A percentile compares a stretch with the other conserved stretches of the same genome.
Conservation (phyloP, 2,329 filamentous ascomycete genomes). For the Myriangium duriaei region DNA sequence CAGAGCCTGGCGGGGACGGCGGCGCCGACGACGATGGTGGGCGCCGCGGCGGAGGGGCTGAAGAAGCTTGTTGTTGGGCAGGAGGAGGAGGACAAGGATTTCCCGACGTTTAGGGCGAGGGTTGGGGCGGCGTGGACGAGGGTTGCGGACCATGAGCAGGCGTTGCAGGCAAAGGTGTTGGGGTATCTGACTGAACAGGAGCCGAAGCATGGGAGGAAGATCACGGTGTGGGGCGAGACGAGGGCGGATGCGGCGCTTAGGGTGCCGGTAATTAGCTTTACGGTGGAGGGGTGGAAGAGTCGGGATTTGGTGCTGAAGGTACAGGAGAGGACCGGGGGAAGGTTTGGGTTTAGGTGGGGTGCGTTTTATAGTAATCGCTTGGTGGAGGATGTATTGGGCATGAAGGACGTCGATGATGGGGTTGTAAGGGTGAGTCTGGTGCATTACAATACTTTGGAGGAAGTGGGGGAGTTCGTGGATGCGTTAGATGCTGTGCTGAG, state of each 20-base stretch:
- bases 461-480: slow-evolving; percentile 41
- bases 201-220: slow-evolving; percentile 24
- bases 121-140: slow-evolving; percentile 33
- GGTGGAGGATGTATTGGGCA: slow-evolving; percentile 43
- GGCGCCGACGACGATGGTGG: slow-evolving; percentile 49
- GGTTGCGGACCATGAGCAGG: slow-evolving; percentile 47
- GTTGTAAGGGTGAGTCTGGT: slow-evolving; percentile 59
- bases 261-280: slow-evolving; percentile 57
- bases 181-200: slow-evolving; percentile 41
- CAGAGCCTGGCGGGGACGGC: slow-evolving; percentile 29
- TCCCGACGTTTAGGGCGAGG: slow-evolving; percentile 26
- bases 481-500: slow-evolving; percentile 37
- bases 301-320: slow-evolving; percentile 49
- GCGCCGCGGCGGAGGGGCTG: slow-evolving; percentile 45
- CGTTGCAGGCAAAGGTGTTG: slow-evolving; percentile 47
- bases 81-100: slow-evolving; percentile 48
- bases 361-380: slow-evolving; percentile 57
- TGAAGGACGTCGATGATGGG: slow-evolving; percentile 43
- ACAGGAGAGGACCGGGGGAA: slow-evolving; percentile 39
- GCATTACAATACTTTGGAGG: slow-evolving; percentile 59
- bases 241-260: slow-evolving; percentile 36
- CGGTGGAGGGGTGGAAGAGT: slow-evolving; percentile 44
- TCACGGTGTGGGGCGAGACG: slow-evolving; percentile 48
- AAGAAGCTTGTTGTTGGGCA: slow-evolving; percentile 31
- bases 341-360: slow-evolving; percentile 53